These are phyloP conservation scores for Heritiera littoralis DNA, from an alignment of 345 rosid genomes.

Conservation along the genomic window DNA sequence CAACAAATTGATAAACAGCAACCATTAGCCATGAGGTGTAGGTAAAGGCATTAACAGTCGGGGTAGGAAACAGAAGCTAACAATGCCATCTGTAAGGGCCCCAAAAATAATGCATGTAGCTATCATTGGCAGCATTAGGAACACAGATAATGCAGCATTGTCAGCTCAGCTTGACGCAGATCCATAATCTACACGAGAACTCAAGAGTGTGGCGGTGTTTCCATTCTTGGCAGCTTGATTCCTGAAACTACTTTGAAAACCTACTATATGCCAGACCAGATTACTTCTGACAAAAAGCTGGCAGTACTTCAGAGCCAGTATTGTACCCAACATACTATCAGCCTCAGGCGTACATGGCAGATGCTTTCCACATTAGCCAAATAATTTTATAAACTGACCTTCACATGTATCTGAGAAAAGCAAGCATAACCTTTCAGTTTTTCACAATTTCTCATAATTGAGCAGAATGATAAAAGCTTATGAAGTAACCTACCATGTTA, in stretches of 20 bases:
- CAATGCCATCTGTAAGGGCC: background rate
- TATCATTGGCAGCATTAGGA: background rate
- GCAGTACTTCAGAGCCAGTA: background rate
- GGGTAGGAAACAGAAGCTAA: background rate
- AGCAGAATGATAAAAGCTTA: background rate
- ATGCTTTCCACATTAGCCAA: background rate
- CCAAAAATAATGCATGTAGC: background rate
- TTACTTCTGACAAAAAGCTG: background rate
- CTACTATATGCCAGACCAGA: background rate
- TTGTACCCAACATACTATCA: background rate
- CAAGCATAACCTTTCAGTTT: background rate
- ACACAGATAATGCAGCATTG: background rate
- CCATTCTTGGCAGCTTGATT: background rate
- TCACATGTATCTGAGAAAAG: background rate
- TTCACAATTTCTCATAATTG: background rate
- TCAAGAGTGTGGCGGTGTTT: background rate
- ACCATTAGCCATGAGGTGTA: background rate
- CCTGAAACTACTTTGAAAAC: background rate
- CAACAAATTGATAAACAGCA: background rate
- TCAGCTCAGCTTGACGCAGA: background rate
- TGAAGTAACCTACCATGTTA: conserved; percentile 24
- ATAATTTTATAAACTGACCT: background rate
- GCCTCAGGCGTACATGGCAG: background rate
- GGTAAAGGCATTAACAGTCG: background rate
- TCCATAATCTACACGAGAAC: background rate